Base-by-base conservation (phyloP, 1,139 yeast species). In the Pichia sp. region DNA sequence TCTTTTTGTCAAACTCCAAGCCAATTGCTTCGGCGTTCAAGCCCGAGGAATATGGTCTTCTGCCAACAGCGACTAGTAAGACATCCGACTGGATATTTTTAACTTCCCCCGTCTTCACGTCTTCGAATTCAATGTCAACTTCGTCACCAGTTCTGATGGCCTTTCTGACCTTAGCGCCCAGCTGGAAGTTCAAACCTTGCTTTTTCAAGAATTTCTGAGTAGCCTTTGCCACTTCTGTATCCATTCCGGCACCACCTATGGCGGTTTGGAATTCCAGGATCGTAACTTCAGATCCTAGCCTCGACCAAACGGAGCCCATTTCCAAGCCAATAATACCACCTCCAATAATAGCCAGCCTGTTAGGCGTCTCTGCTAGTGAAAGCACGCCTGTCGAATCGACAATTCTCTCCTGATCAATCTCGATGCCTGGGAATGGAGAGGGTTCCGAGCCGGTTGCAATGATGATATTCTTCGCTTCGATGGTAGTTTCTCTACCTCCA, bases 261-360 rank as follows among this genome's bases (percentile, higher is more conserved):
- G 95, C 81, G 67, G 80, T 79, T 75, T 86, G 90, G 83, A 83
- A 95, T 79, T 95, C 99, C 61, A 95, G 76, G 55, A 95, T 87
- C 51, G 98, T 92, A 61, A 95, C 99, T 76, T 93, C 92, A 52
- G 97, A 78, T 50, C 99, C 99, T 66, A 95, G 78, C 75, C 99
- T 85, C 57, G 95, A 77, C 87, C 95, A 95, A 50, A 95, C 99
- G 42, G 98, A 91, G 60, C 97, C 99, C 97, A 95, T 93, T 78
- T 95, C 99, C 66, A 95, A 83, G 70, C 99, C 99, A 71, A 95
- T 95, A 75, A 95, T 93, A 80, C 99, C 99, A 75, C 97, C 99
- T 73, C 99, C 99, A 67, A 95, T 93, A 74, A 95, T 84, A 64
- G 95, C 86, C 69, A 95, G 69, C 72, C 82, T 85, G 80, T 95